Base-by-base conservation (phyloP, 345 rosid genomes). In the Lepidium aucheri region DNA sequence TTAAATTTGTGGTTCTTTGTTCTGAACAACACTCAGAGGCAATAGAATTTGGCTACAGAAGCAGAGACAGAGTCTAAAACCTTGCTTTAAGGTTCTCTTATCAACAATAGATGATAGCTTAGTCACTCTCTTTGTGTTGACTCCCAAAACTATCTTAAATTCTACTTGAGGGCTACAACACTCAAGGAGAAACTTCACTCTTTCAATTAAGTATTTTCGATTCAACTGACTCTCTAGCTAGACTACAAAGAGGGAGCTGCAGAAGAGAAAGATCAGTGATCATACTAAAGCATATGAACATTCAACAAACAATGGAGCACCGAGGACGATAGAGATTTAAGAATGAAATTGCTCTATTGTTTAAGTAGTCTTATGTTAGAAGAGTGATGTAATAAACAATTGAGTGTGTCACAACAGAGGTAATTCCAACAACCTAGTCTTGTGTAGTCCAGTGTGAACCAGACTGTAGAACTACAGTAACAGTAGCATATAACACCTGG, bases 281-380 rank as follows among this genome's bases (percentile, higher is more conserved):
- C 15, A 24, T 9, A 12, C 0, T 47, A 0, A 11, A 22, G 53
- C 53, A 47, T 26, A 26, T 47, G 53, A 11, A 11, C 15, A 47
- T 22, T 20, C 4, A 46, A 30, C 14, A 3, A 20, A 46, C 26
- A 10, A 3, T 20, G 52, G 52, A 47, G 32, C 32, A 20, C 2
- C 1, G 9, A 9, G 13, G 32, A 47, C 14, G 73, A 55, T 65
- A 74, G 62, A 51, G 43, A 57, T 68, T 62, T 3, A 76, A 68
- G 73, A 75, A 77, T 58, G 67, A 68, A 67, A 65, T 53, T 51
- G 53, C 57, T 36, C 44, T 28, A 78, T 28, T 45, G 73, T 46
- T 51, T 69, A 6, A 65, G 72, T 40, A 69, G 12, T 83, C 80
- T 72, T 78, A 86, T 75, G 70, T 77, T 39, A 72, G 54, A 35